phyloP scores from a whole-genome alignment of 2,329 filamentous ascomycete species.

The Penicillium brevicompactum region DNA sequence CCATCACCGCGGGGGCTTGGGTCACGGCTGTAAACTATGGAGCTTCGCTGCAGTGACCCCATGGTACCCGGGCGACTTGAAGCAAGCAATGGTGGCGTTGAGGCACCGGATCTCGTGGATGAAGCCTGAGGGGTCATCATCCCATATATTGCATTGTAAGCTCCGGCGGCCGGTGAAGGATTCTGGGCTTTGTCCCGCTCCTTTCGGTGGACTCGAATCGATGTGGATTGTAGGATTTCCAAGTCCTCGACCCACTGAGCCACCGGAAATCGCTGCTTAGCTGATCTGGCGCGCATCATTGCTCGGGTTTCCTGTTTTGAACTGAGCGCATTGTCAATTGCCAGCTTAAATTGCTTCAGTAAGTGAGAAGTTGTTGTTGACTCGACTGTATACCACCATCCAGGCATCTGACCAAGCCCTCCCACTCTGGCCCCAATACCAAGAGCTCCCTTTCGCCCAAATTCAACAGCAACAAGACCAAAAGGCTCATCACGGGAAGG shows the following conservation, averaged over 20 bases:
- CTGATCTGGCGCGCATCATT: constrained; percentile 66
- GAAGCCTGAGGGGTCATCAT: constrained; percentile 33
- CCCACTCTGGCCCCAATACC: constrained; percentile 68
- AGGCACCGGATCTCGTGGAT: constrained; percentile 20
- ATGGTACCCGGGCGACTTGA: constrained; percentile 38
- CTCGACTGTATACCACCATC: constrained; percentile 72
- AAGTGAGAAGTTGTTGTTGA: constrained; percentile 65
- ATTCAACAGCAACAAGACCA: constrained; percentile 69
- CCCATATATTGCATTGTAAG: constrained; percentile 46
- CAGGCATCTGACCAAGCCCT: constrained; percentile 70
- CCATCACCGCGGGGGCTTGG: constrained; percentile 35
- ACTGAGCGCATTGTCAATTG: constrained; percentile 63
- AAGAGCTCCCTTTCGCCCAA: constrained; percentile 68
- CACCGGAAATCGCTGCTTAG: constrained; percentile 68
- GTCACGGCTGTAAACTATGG: constrained; percentile 43
- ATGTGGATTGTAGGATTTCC: constrained; percentile 62
- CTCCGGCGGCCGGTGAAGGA: constrained; percentile 36
- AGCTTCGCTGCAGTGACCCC: constrained; percentile 42
- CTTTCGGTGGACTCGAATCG: constrained; percentile 60
- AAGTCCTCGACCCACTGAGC: constrained; percentile 68
- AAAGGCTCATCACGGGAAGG: constrained; percentile 71
- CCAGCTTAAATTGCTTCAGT: constrained; percentile 65
- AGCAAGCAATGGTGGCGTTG: constrained; percentile 36
- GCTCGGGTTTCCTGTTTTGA: constrained; percentile 59
- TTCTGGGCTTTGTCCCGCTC: constrained; percentile 35